Base-by-base conservation (phyloP, 352 stramenopile species). In the Globisporangium spiculum region DNA sequence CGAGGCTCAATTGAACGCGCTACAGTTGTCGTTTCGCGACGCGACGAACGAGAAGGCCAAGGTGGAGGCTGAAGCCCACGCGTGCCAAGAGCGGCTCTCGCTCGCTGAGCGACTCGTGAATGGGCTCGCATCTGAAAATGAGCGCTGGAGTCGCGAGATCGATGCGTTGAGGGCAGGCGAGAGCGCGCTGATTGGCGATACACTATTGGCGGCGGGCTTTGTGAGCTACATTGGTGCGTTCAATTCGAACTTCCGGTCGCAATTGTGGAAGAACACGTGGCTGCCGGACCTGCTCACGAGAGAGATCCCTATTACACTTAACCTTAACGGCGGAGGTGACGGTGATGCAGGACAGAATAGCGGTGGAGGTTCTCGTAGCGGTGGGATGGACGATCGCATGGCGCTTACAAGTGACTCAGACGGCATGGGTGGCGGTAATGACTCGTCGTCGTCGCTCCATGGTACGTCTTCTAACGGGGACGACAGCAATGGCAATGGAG, bases 191-290 rank as follows among this genome's bases (percentile, higher is more conserved):
- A 89, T 97, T 7, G 93, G 93, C 7, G 92, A 98, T 50, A 92
- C 93, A 0, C 63, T 98, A 24, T 72, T 98, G 2, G 84, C 90
- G 0, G 89, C 92, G 3, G 89, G 87, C 0, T 98, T 98, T 72
- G 91, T 97, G 24, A 97, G 85, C 59, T 98, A 98, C 66, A 88
- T 96, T 7, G 93, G 93, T n/a, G 86, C 92, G 2, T 98, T 98
- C 62, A 96, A 94, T 48, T 81, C 89, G 6, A 80, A 50, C 10
- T 96, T 96, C 54, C 85, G 93, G 30, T 60, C 79, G 18, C 82
- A 95, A 53, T 69, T 98, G 14, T 98, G 90, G 90, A 89, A 82
- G 60, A 66, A 86, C 36, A 89, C 80, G 24, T 98, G 93, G 93
- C 68, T 98, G 1, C 84, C 88, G 0, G 93, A 98, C 66, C 79